Base-by-base conservation (phyloP, 306 rosid species). In the Quercus dentata region DNA sequence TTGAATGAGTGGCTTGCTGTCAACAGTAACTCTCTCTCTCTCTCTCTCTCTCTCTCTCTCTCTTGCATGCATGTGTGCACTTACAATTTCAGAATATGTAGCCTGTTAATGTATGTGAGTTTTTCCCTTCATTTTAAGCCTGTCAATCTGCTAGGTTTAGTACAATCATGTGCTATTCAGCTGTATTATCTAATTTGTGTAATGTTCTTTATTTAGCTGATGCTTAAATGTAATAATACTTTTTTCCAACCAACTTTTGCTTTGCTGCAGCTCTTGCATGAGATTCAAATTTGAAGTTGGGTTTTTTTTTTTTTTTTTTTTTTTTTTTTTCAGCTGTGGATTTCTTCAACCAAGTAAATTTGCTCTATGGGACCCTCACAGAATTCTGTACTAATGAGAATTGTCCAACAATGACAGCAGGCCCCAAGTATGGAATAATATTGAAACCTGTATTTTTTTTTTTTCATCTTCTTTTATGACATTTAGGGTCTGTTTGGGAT, bases 1-100 rank as follows among this genome's bases (percentile, higher is more conserved):
- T 80, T 87, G n/a, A 80, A 90, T 61, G 98, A 94, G 69, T 91
- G 98, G 98, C 87, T 94, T 20, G 98, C 98, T 28, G 97, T 94
- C 18, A 94, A 94, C 86, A 87, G 97, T 94, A 87, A 87, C 46
- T 41, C 46, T 41, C 46, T 41, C 12, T 6, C 2, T 38, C 44
- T 38, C 46, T 41, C 46, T 41, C 12, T 6, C 2, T 38, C 44
- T 38, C 11, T 38, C 46, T 7, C 49, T 30, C 49, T 65, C 49
- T 31, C 35, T 31, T 4, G 25, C 23, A 4, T 58, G 64, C 23
- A 23, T 65, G 71, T 65, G 71, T 19, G 38, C 2, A 10, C 46
- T 41, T 41, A 8, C 11, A 41, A 41, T 41, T 41, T 41, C 46
- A 41, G 46, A 41, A 41, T 41, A 41, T 41, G 46, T 41, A 41